Evolutionary conservation across 106 monocot species (phyloP), one percentile per base, ranked within the genome.

Genomic region (Dioscorea zingiberensis): DNA sequence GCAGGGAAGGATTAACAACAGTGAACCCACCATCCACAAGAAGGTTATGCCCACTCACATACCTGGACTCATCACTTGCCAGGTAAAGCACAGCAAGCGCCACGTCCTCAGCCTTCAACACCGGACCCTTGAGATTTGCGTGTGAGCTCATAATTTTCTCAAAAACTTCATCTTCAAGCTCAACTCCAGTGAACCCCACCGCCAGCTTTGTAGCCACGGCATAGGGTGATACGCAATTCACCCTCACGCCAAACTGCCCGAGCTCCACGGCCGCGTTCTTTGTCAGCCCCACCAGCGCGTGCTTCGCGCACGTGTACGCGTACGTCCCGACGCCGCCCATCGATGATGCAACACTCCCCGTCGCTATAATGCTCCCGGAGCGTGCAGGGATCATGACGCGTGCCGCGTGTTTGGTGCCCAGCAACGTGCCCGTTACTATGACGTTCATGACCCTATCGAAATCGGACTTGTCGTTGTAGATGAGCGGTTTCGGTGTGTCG

Each of bases 381-480:
- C 54, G n/a, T 13, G 25, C 28, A 13, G 78, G 32, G 58, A 71
- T 25, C 80, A 80, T 80, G 3, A 32, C 74, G 1, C 59, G 46
- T 7, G 78, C 74, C 30, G 83, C 83, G 47, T 83, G 83, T 71
- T 83, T 78, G 22, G 25, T 69, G 3, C 71, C 74, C 1, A 69
- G 44, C 58, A 67, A 75, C 8, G 54, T 2, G 1, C 75, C 74
- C 1, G 25, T 48, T 44, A 66, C 27, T 60, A 75, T 75, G 6
- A 75, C 70, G 15, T 13, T 45, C n/a, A 80, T 15, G 1, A 60
- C 65, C 5, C 15, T 32, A 22, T 63, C 63, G 68, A 79, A 68
- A 22, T 63, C 67, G 2, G 27, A 24, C 13, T 13, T 21, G 22
- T 29, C 21, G 22, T 11, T 1, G 0, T 64, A 16, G 13, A 7